A percentile compares a stretch with the other conserved stretches of the same genome.
These are phyloP conservation scores for Inonotus obliquus DNA, from an alignment of 1,284 basidiomycete genomes.

Conservation along the genomic window DNA sequence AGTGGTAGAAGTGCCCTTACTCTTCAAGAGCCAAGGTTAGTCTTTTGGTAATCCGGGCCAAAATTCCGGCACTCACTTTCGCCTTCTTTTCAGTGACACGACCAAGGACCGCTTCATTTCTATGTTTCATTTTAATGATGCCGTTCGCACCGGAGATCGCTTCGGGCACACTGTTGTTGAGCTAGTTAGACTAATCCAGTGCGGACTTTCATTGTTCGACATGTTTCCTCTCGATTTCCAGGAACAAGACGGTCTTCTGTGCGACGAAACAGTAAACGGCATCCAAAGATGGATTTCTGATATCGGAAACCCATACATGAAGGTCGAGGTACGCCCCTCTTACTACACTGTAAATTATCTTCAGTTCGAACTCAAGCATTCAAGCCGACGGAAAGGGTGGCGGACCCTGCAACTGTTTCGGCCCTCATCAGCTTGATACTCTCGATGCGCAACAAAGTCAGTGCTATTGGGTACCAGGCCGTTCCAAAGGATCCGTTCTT, in stretches of 20 bases:
- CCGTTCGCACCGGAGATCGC: slow-evolving; percentile 28
- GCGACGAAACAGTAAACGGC: slow-evolving; percentile 67
- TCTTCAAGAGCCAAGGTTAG: slow-evolving; percentile 65
- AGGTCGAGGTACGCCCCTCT: slow-evolving; percentile 49
- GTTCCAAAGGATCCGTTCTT: slow-evolving; percentile 75
- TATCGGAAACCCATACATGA: slow-evolving; percentile 55
- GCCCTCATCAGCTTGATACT: slow-evolving; percentile 65
- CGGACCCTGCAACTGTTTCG: slow-evolving; percentile 65
- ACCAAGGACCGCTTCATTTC: slow-evolving; percentile 73
- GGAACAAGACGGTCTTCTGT: slow-evolving; percentile 59
- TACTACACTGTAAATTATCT: background rate
- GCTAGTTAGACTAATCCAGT: slow-evolving; percentile 68
- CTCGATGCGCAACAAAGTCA: slow-evolving; percentile 61
- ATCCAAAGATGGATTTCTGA: slow-evolving; percentile 61
- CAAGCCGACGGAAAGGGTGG: slow-evolving; percentile 66
- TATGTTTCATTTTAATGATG: slow-evolving; percentile 57
- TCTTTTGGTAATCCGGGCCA: slow-evolving; percentile 9
- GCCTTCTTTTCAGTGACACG: slow-evolving; percentile 46
- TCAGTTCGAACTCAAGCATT: background rate
- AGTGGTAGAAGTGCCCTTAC: slow-evolving; percentile 70
- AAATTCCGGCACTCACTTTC: background rate
- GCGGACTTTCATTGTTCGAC: slow-evolving; percentile 63
- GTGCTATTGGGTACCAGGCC: slow-evolving; percentile 45
- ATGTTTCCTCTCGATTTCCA: slow-evolving; percentile 41
- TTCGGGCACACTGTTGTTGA: slow-evolving; percentile 66